These are phyloP conservation scores for Gelatoporia subvermispora DNA, from an alignment of 768 basidiomycete genomes.

Conservation along the genomic window DNA sequence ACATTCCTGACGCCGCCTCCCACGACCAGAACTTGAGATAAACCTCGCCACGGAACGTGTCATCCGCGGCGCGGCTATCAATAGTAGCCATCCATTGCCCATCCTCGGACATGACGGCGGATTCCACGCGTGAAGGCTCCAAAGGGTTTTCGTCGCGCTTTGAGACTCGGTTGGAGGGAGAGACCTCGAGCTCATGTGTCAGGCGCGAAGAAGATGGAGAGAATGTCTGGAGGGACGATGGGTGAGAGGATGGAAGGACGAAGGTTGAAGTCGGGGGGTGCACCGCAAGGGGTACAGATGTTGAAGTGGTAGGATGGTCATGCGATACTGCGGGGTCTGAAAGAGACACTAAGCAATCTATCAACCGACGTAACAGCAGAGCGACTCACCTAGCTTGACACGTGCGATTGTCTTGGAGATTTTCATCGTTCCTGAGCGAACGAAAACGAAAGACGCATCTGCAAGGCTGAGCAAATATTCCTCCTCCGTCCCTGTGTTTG, in stretches of 20 bases:
- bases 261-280: slow-evolving; percentile 72
- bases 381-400: slow-evolving; percentile 64
- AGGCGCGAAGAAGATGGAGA: slow-evolving; percentile 67
- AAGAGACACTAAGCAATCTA: not conserved
- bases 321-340: slow-evolving; percentile 33
- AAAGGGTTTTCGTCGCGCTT: slow-evolving; percentile 72
- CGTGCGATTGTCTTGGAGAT: slow-evolving; percentile 69
- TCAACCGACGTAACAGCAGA: slow-evolving; percentile 7
- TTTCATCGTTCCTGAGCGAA: slow-evolving; percentile 68
- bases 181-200: slow-evolving; percentile 84
- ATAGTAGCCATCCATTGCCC: slow-evolving; percentile 91
- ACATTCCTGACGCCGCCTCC: slow-evolving; percentile 56
- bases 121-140: slow-evolving; percentile 73
- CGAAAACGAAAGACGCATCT: slow-evolving; percentile 77
- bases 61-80: slow-evolving; percentile 68
- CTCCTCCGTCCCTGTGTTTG: slow-evolving; percentile 58
- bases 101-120: slow-evolving; percentile 56
- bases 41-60: slow-evolving; percentile 58
- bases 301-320: slow-evolving; percentile 34
- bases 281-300: slow-evolving; percentile 62
- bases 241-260: slow-evolving; percentile 89
- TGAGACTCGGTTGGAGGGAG: slow-evolving; percentile 89
- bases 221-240: slow-evolving; percentile 91
- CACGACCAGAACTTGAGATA: slow-evolving; percentile 92
- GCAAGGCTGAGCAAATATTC: slow-evolving; percentile 81